Evolutionary conservation across 2,329 filamentous ascomycete genomes (phyloP), one percentile per base, ranked within the genome.

Genomic region (Cladosporium sp.): DNA sequence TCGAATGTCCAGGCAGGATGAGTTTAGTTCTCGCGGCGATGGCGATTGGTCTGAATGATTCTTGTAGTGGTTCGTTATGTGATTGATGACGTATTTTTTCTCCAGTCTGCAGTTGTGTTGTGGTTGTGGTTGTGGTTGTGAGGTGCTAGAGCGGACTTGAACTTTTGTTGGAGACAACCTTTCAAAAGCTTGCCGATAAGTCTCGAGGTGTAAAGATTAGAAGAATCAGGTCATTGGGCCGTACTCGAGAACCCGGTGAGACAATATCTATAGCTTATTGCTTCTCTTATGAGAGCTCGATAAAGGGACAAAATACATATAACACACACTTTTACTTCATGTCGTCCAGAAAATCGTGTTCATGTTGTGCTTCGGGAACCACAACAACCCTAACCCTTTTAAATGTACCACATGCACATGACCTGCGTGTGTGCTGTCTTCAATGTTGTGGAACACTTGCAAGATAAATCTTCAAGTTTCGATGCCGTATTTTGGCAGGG

Each of bases 241-340:
- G 36, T 18, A 43, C 16, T 7, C 7, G 7, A 43, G 18, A 43
- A 5, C 4, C 7, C 7, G 5, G 18, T 18, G n/a, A 5, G 10
- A 10, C 2, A 7, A 0, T 1, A 43, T 21, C 0, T 21, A n/a
- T 10, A 8, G 5, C 5, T 18, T 21, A n/a, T n/a, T n/a, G 18
- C 36, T 10, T 8, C 18, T n/a, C 36, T n/a, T 43, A 43, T 43
- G 7, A 43, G 36, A 43, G 18, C 5, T 3, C 7, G 18, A 43
- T 5, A 43, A 5, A 43, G 18, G 7, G 36, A 43, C 7, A n/a
- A n/a, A n/a, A n/a, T n/a, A n/a, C n/a, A n/a, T n/a, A n/a, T n/a
- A n/a, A n/a, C n/a, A n/a, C n/a, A n/a, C n/a, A n/a, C n/a, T n/a
- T n/a, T n/a, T n/a, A n/a, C n/a, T n/a, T n/a, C n/a, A n/a, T n/a